These are phyloP conservation scores for Glycyrrhiza uralensis DNA, from an alignment of 306 rosid genomes.

Conservation along the genomic window DNA sequence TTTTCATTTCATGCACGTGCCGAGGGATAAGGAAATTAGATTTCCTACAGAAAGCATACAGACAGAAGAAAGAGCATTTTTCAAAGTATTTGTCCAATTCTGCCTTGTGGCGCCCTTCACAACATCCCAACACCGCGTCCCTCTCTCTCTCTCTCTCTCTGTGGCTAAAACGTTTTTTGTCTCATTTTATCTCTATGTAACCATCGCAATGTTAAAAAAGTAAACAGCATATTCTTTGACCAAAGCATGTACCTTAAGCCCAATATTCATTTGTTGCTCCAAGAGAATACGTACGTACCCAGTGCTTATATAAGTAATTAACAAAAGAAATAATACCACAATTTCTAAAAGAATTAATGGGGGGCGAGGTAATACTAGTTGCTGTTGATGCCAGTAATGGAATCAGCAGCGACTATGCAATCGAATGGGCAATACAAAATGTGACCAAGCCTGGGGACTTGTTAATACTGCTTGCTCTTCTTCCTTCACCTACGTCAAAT, in stretches of 20 bases:
- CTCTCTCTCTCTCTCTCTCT: too few relatives aligned
- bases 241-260: not conserved
- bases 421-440: constrained; percentile 20
- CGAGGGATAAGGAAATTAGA: too few relatives aligned
- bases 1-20: too few relatives aligned
- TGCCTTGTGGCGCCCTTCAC: too few relatives aligned
- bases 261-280: too few relatives aligned
- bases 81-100: too few relatives aligned
- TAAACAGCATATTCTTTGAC: constrained; percentile 1
- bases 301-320: not conserved
- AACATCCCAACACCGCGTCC: not conserved
- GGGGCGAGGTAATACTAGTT: constrained; percentile 21
- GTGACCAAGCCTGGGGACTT: constrained; percentile 16
- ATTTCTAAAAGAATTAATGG: constrained; percentile 6
- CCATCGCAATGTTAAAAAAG: not conserved
- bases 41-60: too few relatives aligned
- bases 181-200: not conserved
- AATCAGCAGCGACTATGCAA: constrained; percentile 14
- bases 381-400: constrained; percentile 30
- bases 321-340: not conserved
- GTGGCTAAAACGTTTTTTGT: constrained; percentile 15
- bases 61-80: too few relatives aligned
- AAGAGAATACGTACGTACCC: too few relatives aligned
- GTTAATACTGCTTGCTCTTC: constrained; percentile 24
- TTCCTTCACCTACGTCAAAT: constrained; percentile 23